These are phyloP conservation scores for Pseudoperonospora humuli DNA, from an alignment of 352 stramenopile genomes.

Conservation along the genomic window DNA sequence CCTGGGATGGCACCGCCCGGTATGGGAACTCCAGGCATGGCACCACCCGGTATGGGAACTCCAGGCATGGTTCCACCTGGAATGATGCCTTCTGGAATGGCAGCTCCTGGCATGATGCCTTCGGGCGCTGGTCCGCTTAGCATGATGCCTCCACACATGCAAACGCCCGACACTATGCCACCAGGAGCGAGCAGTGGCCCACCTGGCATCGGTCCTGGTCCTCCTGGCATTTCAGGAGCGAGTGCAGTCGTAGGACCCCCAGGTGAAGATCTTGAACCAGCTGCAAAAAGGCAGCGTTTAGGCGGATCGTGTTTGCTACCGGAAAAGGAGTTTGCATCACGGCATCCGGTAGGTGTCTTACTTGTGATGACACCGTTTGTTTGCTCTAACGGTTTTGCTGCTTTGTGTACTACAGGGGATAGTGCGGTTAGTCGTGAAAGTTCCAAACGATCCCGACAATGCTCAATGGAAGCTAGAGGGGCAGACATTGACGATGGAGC, in stretches of 20 bases:
- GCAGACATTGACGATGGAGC: slow-evolving; percentile 84
- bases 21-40: slow-evolving; percentile 22
- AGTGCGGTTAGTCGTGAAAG: slow-evolving; percentile 59
- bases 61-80: slow-evolving; percentile 23
- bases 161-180: slow-evolving; percentile 11
- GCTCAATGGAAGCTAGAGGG: slow-evolving; percentile 91
- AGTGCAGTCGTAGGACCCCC: slow-evolving; percentile 12
- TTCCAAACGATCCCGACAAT: slow-evolving; percentile 86
- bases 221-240: slow-evolving; percentile 23
- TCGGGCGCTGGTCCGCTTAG: slow-evolving; percentile 3
- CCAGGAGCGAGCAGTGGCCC: slow-evolving; percentile 18
- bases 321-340: slow-evolving; percentile 67
- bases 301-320: slow-evolving; percentile 55
- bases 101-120: slow-evolving; percentile 15
- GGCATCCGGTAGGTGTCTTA: slow-evolving; percentile 53
- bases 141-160: slow-evolving; percentile 22
- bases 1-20: slow-evolving; percentile 13
- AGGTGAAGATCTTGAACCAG: slow-evolving; percentile 39
- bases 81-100: slow-evolving; percentile 22
- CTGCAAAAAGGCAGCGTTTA: slow-evolving; percentile 63
- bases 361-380: neutral
- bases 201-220: slow-evolving; percentile 27
- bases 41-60: slow-evolving; percentile 14
- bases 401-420: slow-evolving; percentile 32
- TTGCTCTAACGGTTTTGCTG: slow-evolving; percentile 6